Evolutionary conservation across 495 filamentous ascomycete genomes (phyloP).

Genomic region (Aeminium ludgeri): DNA sequence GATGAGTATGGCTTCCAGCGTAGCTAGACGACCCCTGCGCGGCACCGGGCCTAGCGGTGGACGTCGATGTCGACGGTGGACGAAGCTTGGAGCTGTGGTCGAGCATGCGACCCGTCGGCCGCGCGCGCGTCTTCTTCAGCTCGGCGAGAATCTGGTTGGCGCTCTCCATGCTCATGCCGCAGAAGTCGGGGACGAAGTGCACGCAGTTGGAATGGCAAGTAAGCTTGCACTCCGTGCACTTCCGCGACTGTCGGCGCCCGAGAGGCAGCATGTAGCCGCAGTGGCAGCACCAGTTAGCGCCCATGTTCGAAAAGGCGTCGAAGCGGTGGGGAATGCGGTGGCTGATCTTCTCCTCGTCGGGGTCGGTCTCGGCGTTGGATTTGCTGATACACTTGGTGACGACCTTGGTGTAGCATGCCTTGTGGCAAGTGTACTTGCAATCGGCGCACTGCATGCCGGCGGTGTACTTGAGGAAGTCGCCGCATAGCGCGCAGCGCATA

Average conservation of each 20-base stretch:
- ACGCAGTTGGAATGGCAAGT: conserved; percentile 83
- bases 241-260: conserved; percentile 82
- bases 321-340: conserved; percentile 97
- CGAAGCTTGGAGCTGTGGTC: conserved; percentile 23
- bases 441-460: conserved; percentile 98
- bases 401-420: conserved; percentile 90
- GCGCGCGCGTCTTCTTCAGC: conserved; percentile 41
- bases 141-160: conserved; percentile 80
- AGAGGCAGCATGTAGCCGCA: conserved; percentile 96
- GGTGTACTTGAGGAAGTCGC: conserved; percentile 95
- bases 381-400: conserved; percentile 99
- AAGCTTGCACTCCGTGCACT: conserved; percentile 85
- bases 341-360: conserved; percentile 98
- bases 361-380: conserved; percentile 92
- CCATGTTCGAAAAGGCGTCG: conserved; percentile 83
- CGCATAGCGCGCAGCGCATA: conserved; percentile 97
- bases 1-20: conserved; percentile 18
- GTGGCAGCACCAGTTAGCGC: conserved; percentile 98
- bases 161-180: conserved; percentile 96
- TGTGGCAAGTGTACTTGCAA: conserved; percentile 98
- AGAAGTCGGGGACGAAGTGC: conserved; percentile 96
- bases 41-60: not conserved
- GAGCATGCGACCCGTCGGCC: conserved; percentile 2
- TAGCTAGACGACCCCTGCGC: conserved; percentile 21
- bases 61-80: conserved; percentile 10